A percentile compares a stretch with the other conserved stretches of the same genome.
Evolutionary conservation across 768 basidiomycete genomes (phyloP).

Genomic region (Suillus subaureus): DNA sequence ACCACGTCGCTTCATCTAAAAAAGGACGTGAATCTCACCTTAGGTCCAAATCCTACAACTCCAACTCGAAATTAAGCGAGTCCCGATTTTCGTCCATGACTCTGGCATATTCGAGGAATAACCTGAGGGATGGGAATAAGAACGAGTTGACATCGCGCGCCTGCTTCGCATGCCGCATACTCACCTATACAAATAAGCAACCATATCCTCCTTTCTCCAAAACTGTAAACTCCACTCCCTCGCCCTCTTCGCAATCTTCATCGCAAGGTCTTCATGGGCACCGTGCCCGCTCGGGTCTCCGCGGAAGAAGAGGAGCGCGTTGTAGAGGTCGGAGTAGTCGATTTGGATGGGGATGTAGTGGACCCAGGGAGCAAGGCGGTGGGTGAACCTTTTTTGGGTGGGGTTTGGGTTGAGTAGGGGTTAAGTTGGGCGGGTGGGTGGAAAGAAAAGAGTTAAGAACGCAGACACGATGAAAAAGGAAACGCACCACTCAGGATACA

Average conservation of each 20-base stretch:
- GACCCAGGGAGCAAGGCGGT: conserved; percentile 60
- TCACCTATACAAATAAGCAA: conserved; percentile 56
- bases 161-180: conserved; percentile 2
- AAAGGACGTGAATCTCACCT: neutral
- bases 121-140: conserved; percentile 25
- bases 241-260: conserved; percentile 52
- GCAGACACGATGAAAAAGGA: neutral
- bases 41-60: neutral
- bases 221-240: conserved; percentile 51
- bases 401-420: neutral
- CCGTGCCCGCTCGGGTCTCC: conserved; percentile 60
- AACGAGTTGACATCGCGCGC: neutral
- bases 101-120: conserved; percentile 52
- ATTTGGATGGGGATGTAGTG: conserved; percentile 67
- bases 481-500: conserved; percentile 66
- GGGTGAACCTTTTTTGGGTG: conserved; percentile 42
- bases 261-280: conserved; percentile 59
- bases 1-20: neutral
- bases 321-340: conserved; percentile 65
- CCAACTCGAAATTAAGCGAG: conserved; percentile 28
- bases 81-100: conserved; percentile 49
- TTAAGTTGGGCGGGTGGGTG: neutral
- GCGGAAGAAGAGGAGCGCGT: conserved; percentile 68
- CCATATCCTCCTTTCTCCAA: conserved; percentile 60
- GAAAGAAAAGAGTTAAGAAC: neutral